Evolutionary conservation across 2,329 filamentous ascomycete genomes (phyloP).

Genomic region (Colletotrichum chrysophilum): DNA sequence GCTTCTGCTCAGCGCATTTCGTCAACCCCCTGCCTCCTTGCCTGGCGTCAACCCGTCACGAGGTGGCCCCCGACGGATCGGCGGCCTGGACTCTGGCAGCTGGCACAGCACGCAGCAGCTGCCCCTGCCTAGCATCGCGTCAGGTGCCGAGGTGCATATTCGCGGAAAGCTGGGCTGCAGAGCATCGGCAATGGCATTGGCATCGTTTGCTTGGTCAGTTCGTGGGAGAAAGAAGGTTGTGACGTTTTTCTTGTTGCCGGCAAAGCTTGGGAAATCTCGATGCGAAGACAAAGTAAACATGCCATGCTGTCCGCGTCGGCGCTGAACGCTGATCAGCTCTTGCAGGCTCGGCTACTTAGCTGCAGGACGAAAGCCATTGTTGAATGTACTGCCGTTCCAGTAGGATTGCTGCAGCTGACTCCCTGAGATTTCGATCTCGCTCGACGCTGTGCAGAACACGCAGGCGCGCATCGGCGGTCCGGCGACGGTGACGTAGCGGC

Average conservation of each 20-base stretch:
- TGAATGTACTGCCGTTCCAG: neutral
- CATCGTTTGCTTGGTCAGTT: neutral
- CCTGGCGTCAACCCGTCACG: conserved; percentile 10
- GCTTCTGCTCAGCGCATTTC: neutral
- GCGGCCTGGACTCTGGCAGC: conserved; percentile 9
- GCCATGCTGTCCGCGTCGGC: neutral
- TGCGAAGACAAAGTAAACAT: neutral
- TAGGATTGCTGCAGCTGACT: neutral
- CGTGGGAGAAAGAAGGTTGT: neutral
- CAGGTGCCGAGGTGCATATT: conserved; percentile 12
- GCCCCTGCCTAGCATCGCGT: neutral
- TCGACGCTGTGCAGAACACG: neutral
- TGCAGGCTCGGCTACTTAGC: neutral
- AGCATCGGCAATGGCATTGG: neutral
- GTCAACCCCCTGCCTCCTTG: neutral
- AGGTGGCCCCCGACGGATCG: conserved; percentile 1
- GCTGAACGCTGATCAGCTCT: neutral
- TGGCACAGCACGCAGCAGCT: neutral
- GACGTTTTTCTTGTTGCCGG: neutral
- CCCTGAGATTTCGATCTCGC: neutral
- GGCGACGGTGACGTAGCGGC: neutral
- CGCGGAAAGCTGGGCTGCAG: neutral
- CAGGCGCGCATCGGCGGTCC: neutral
- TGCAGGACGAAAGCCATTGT: neutral
- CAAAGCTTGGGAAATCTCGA: neutral